These are phyloP conservation scores for Penicillium flavigenum DNA, from an alignment of 495 filamentous ascomycete species.

Conservation along the genomic window DNA sequence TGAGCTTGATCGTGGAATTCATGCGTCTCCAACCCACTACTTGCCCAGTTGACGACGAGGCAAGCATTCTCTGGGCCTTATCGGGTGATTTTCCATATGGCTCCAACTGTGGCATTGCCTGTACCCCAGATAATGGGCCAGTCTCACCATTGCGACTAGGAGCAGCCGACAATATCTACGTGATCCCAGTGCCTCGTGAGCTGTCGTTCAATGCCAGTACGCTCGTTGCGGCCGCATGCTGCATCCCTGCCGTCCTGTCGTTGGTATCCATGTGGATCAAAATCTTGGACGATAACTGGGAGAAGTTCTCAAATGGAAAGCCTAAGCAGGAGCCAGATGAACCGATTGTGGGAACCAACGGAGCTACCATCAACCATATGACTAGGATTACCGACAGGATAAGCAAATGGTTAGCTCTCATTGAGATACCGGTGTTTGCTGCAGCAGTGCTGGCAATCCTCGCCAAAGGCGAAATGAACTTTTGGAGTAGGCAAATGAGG, in stretches of 20 bases:
- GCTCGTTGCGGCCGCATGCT: conserved; percentile 58
- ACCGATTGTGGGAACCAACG: conserved; percentile 53
- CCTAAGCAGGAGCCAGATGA: conserved; percentile 26
- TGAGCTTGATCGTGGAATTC: conserved; percentile 60
- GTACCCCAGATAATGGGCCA: conserved; percentile 40
- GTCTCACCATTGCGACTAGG: conserved; percentile 48
- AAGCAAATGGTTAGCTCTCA: conserved; percentile 42
- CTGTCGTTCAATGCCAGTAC: conserved; percentile 54
- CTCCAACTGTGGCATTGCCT: conserved; percentile 36
- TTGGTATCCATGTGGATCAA: conserved; percentile 59
- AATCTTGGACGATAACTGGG: conserved; percentile 57
- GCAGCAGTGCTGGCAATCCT: conserved; percentile 56
- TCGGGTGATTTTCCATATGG: conserved; percentile 33
- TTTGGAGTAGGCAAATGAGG: conserved; percentile 48
- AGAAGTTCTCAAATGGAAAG: conserved; percentile 35
- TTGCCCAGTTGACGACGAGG: conserved; percentile 42
- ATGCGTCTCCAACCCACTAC: conserved; percentile 42
- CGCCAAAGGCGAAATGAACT: conserved; percentile 57
- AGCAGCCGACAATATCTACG: conserved; percentile 53
- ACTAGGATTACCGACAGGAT: conserved; percentile 45
- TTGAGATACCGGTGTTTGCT: conserved; percentile 54
- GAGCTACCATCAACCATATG: conserved; percentile 51
- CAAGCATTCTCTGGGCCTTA: conserved; percentile 32
- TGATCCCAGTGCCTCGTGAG: conserved; percentile 51
- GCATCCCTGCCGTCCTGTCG: conserved; percentile 57